Evolutionary conservation across 805 yeast species (phyloP), one percentile per base, ranked within the genome.

Genomic region (Ogataea neopini): DNA sequence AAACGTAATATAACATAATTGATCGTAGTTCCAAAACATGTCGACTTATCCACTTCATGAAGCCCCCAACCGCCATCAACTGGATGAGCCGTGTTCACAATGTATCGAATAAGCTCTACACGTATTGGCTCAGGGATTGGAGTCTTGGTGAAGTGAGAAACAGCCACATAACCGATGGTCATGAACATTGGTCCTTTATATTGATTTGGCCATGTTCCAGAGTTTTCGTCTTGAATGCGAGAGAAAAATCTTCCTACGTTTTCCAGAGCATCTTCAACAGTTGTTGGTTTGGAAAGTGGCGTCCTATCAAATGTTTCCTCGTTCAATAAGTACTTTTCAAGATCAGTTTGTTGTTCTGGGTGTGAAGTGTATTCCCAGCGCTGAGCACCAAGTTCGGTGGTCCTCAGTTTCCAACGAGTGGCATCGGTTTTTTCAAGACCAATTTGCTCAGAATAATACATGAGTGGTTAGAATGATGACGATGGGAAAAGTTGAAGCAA

Each of bases 1-100:
- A 94, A 66, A 52, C 99, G 75, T 50, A 94, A 71, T n/a, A 72
- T 70, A 6, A 92, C 84, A 65, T 94, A 94, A 66, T 90, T 91
- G 56, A 94, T 76, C 0, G 88, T 74, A 1, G 99, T 94, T 4
- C 99, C 99, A 64, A 91, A 91, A 56, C 94, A 94, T 0, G 99
- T 94, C 7, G 94, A 83, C 64, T 92, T 94, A 63, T 94, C 99
- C 43, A 81, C 83, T 4, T 90, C 80, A 64, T 94, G 97, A 32
- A 94, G 73, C 0, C 99, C 99, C 99, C 99, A 94, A 2, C 99
- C 99, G n/a, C 99, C 99, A 66, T 94, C 99, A 0, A 91, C 96
- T 0, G 97, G 97, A 63, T 94, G 97, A 0, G 97, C 84, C 0
- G 88, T 79, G 63, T 94, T 94, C n/a, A 89, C 88, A 14, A 94